phyloP scores from a whole-genome alignment of 148 eudicot species.

The Vaccinium darrowii region DNA sequence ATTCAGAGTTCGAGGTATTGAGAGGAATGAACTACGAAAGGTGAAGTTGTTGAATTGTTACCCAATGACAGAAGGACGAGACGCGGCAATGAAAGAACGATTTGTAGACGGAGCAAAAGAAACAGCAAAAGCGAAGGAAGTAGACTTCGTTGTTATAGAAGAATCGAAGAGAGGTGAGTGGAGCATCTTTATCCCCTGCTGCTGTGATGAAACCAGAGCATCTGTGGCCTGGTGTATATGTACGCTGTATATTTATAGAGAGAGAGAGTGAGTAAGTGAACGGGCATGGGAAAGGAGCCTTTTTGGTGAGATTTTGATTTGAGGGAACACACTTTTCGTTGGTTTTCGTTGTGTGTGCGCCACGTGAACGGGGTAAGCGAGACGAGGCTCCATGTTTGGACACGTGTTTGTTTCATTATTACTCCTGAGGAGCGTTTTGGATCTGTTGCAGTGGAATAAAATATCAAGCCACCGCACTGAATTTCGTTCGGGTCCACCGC shows the following conservation, averaged over 20 bases:
- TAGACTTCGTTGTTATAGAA: not conserved
- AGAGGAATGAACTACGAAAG: not conserved
- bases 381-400: not conserved
- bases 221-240: slow-evolving; percentile 10
- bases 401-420: not conserved
- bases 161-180: slow-evolving; percentile 22
- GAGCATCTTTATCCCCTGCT: slow-evolving; percentile 21
- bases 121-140: slow-evolving; percentile 21
- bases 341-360: slow-evolving; percentile 16
- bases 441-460: not conserved
- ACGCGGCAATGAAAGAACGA: not conserved
- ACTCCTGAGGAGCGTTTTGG: not conserved
- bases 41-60: slow-evolving; percentile 10
- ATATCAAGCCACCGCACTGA: too few relatives aligned
- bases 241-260: not conserved
- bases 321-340: too few relatives aligned
- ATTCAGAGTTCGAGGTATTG: not conserved
- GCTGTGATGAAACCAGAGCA: slow-evolving; percentile 7
- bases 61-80: slow-evolving; percentile 23
- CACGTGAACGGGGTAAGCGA: slow-evolving; percentile 38
- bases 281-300: not conserved
- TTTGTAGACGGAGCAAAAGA: not conserved
- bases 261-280: slow-evolving; percentile 11
- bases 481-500: too few relatives aligned
- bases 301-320: not conserved